Base-by-base conservation (phyloP, 495 filamentous ascomycete species). In the Aspergillus sclerotiicarbonarius region DNA sequence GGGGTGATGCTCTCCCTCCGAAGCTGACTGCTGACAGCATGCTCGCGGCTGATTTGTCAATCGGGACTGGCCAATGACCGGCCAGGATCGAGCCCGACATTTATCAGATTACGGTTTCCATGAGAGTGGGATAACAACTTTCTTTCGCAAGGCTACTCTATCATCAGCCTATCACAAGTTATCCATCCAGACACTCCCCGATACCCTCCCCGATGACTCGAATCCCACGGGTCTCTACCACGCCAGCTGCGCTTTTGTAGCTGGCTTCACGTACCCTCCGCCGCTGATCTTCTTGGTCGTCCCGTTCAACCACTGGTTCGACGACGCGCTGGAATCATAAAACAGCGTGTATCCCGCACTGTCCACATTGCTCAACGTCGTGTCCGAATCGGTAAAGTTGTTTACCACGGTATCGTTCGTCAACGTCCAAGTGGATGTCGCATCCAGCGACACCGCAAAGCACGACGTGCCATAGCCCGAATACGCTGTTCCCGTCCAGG, bases 391-490 rank as follows among this genome's bases (percentile, higher is more conserved):
- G 4, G 57, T 62, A 16, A 66, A 62, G 33, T 62, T 62, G 8
- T 58, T 46, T 5, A 66, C 16, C 18, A 25, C 46, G 1, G 51
- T 56, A 54, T 62, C 51, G 4, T 35, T 32, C 15, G 60, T 66
- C 54, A 66, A 30, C n/a, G 51, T 62, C 63, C 63, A 66, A 15
- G 4, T 56, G 30, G 57, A 60, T 1, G 60, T 66, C 6, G 50
- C 30, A 20, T 66, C 63, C 2, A 66, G 54, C 5, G 16, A 39
- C 12, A 66, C 51, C n/a, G 51, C 57, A 31, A 66, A 60, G 13
- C 18, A 47, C 6, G 29, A 53, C 5, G 41, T 35, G 7, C 51
- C 58, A 15, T 58, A 55, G 19, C 63, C 57, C 1, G 20, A 30
- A 3, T 20, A 18, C n/a, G 46, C 46, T 6, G 19, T 29, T 5